These are phyloP conservation scores for Sophora flavescens DNA, from an alignment of 306 rosid genomes.

Conservation along the genomic window DNA sequence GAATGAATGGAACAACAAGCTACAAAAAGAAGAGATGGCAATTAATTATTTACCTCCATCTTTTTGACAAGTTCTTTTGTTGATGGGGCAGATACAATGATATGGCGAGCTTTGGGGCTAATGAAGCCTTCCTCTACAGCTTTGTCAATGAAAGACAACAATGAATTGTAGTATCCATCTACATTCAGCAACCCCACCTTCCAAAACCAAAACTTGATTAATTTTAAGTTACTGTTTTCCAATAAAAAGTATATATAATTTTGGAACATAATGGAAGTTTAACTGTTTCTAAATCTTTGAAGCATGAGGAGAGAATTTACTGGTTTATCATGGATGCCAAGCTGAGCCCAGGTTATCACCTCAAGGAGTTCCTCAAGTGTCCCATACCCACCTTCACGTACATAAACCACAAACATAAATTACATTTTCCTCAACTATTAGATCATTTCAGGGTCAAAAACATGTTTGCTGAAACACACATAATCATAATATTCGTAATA, in stretches of 20 bases:
- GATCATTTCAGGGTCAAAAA: background rate
- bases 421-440: background rate
- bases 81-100: constrained; percentile 77
- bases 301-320: constrained; percentile 41
- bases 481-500: background rate
- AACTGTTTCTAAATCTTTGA: background rate
- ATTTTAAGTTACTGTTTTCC: background rate
- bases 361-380: constrained; percentile 91
- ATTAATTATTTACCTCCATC: constrained; percentile 62
- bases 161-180: constrained; percentile 82
- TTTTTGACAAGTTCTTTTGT: constrained; percentile 74
- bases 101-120: constrained; percentile 75
- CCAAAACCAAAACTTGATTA: background rate
- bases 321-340: constrained; percentile 89
- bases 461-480: background rate
- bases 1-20: background rate
- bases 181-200: constrained; percentile 87
- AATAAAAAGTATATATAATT: background rate
- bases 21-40: background rate
- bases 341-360: constrained; percentile 89
- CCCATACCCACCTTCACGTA: constrained; percentile 76
- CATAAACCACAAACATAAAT: background rate
- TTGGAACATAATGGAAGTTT: background rate
- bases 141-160: constrained; percentile 76
- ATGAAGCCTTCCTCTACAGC: constrained; percentile 88